Percentiles rank a stretch among this genome's conserved stretches.
Evolutionary conservation across 306 rosid species (phyloP).

Genomic region (Mimosa pudica): DNA sequence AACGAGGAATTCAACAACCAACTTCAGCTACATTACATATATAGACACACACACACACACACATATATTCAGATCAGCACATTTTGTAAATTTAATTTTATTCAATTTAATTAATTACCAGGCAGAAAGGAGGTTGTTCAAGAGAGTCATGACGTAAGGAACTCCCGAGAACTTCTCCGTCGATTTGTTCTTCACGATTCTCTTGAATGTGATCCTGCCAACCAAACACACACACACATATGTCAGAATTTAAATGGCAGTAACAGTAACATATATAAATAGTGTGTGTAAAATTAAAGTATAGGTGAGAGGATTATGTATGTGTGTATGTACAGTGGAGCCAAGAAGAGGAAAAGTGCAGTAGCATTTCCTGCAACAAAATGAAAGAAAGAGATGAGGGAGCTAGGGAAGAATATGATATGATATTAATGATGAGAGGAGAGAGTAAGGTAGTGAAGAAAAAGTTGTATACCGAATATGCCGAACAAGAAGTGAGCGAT

Average conservation of each 20-base stretch:
- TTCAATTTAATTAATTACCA: constrained; percentile 46
- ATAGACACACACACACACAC: too few species aligned
- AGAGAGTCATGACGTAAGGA: constrained; percentile 88
- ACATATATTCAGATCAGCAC: too few species aligned
- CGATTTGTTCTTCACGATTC: constrained; percentile 55
- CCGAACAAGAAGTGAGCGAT: constrained; percentile 71
- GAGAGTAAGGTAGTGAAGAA: not conserved
- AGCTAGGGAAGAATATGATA: too few species aligned
- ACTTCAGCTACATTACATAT: too few species aligned
- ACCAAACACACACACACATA: not conserved
- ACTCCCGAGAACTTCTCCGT: constrained; percentile 89
- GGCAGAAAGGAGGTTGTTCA: constrained; percentile 87
- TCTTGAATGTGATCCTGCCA: constrained; percentile 79
- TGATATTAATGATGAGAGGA: too few species aligned
- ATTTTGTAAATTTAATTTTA: not conserved
- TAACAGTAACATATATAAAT: too few species aligned
- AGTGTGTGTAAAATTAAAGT: too few species aligned
- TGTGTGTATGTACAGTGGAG: constrained; percentile 63
- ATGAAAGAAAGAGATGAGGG: not conserved
- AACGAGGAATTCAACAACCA: too few species aligned
- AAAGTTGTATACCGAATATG: constrained; percentile 57
- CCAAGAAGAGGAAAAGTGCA: constrained; percentile 90
- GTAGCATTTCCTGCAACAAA: constrained; percentile 68
- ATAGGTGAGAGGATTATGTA: too few species aligned
- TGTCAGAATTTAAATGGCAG: not conserved